These are phyloP conservation scores for Malassezia pachydermatis DNA, from an alignment of 1,284 basidiomycete species.

Conservation along the genomic window DNA sequence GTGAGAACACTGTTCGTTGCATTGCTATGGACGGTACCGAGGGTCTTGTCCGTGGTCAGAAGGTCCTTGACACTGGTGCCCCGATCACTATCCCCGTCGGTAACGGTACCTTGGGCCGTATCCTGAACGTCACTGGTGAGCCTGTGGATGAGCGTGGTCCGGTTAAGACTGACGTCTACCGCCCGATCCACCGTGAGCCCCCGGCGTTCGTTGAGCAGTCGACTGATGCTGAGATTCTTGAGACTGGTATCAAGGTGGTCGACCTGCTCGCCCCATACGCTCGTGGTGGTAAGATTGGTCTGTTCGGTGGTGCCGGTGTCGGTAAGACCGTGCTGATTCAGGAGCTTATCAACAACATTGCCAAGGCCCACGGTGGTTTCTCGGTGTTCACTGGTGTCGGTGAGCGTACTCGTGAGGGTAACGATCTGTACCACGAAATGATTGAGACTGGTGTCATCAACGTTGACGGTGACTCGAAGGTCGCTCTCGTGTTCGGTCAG, in stretches of 20 bases:
- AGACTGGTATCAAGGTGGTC: slow-evolving; percentile 99
- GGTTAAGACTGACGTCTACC: slow-evolving; percentile 72
- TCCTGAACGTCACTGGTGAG: slow-evolving; percentile 99
- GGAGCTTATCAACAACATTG: slow-evolving; percentile 99
- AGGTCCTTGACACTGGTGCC: slow-evolving; percentile 86
- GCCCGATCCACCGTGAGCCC: slow-evolving; percentile 90
- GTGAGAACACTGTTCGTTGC: slow-evolving; percentile 82
- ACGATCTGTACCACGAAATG: slow-evolving; percentile 99
- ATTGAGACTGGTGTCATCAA: slow-evolving; percentile 99
- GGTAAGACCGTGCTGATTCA: slow-evolving; percentile 98
- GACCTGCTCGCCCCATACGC: slow-evolving; percentile 97
- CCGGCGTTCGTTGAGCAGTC: slow-evolving; percentile 96
- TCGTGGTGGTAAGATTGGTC: slow-evolving; percentile 99
- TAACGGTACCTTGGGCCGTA: slow-evolving; percentile 81
- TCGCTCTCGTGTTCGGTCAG: slow-evolving; percentile 98
- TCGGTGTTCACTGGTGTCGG: slow-evolving; percentile 99
- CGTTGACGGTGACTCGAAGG: slow-evolving; percentile 87
- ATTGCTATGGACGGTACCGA: slow-evolving; percentile 76
- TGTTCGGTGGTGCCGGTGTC: slow-evolving; percentile 99
- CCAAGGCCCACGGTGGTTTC: slow-evolving; percentile 99
- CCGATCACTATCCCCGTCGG: slow-evolving; percentile 96
- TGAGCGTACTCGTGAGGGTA: slow-evolving; percentile 99
- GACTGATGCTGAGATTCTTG: slow-evolving; percentile 91
- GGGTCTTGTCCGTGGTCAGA: slow-evolving; percentile 97
- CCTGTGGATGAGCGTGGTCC: slow-evolving; percentile 98